Base-by-base conservation (phyloP, 1,139 yeast genomes). In the Arxiozyma heterogenica region DNA sequence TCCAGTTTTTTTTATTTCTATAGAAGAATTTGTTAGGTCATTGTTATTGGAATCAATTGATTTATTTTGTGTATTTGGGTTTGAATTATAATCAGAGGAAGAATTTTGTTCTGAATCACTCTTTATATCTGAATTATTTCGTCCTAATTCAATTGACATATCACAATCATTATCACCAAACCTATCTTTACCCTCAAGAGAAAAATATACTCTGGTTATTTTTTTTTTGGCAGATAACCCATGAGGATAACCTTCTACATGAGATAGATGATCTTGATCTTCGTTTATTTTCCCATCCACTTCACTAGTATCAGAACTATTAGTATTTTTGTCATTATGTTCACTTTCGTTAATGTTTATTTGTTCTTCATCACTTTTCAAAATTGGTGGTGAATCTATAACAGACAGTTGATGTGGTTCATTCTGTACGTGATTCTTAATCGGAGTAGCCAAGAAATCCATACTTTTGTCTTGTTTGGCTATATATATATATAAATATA, bases 181-280 rank as follows among this genome's bases (percentile, higher is more conserved):
- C 2, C 8, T 17, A 34, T 2, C n/a, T 34, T 34, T 15, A 15
- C 15, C 39, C 2, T 34, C 39, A 34, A 15, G 6, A 12, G n/a
- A 34, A 6, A n/a, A 34, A 34, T 34, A 34, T 34, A 2, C 39
- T 12, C 8, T 34, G n/a, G 8, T 25, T 7, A 20, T 25, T 27
- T 51, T 56, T 50, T 57, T 59, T 42, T 53, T 59, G 5, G 57
- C 51, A 6, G 62, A 58, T 41, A 60, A 41, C 7, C 63, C 65
- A 51, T 61, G 63, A 15, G 57, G 59, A 51, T 60, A 60, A 8
- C 54, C 59, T 49, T 51, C 56, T 30, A 52, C 4, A 48, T 23
- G 38, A 15, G 47, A 49, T 12, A 38, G 18, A 2, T 42, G 6
- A 4, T 25, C 43, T 12, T 5, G 12, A 8, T 34, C 30, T 18